Evolutionary conservation across 2,329 filamentous ascomycete species (phyloP), one percentile per base, ranked within the genome.

Genomic region (Arthrobotrys megalospora): DNA sequence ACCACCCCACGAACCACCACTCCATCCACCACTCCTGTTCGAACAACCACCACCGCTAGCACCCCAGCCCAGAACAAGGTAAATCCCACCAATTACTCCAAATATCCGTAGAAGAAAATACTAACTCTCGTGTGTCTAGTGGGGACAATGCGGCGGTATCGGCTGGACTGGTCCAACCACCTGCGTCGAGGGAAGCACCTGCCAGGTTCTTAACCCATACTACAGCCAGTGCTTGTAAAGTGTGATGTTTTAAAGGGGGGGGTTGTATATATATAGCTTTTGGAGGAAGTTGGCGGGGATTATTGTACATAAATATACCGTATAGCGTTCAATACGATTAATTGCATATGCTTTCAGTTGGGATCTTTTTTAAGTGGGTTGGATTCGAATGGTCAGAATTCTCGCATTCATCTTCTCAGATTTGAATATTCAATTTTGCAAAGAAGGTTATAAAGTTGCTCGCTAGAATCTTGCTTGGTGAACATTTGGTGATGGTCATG

Each of bases 91-190:
- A 3, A 12, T n/a, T 47, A 10, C 14, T 12, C 10, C 12, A 34
- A 14, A 14, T 12, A 14, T 12, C 19, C 8, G 52, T 38, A 32
- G 36, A 28, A 45, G 21, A 10, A 16, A 11, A 34, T 45, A 32
- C 69, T 64, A 58, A 66, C 24, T 34, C 8, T 64, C 69, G 21
- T 63, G 38, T 1, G 58, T 63, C 7, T 75, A 79, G 14, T 83
- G 76, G 47, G 82, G 75, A 48, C 82, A 83, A 71, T 82, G 82
- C 62, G 82, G 82, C 38, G 82, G 82, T 52, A 72, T 67, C 52
- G 67, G 71, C 11, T 82, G 60, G 65, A 71, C 71, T 32, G 75
- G 75, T 4, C 52, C 67, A 41, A 78, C 75, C 7, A 32, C 11
- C n/a, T 78, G 75, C 53, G 75, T 55, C 38, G 32, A 47, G 10